Evolutionary conservation across 75 land plant species (phyloP), one percentile per base, ranked within the genome.

Genomic region (Picea sitchensis): DNA sequence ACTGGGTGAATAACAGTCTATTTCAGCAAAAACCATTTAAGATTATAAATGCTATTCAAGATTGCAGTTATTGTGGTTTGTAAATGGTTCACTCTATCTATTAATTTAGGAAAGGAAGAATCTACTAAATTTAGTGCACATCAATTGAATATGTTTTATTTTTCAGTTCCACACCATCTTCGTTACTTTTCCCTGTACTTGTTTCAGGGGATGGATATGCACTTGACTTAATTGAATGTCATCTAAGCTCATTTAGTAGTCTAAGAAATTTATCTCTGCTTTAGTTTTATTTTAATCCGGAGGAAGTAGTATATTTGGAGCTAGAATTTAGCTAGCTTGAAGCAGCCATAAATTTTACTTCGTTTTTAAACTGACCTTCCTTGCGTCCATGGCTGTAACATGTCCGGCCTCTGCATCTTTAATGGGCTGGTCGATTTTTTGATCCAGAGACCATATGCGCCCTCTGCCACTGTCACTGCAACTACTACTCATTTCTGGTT

Each of bases 351-450:
- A 60, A 15, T 18, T 60, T 60, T 18, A 60, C 18, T 17, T 60
- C 4, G 21, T 18, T 4, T 60, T 60, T 4, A 18, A 18, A 17
- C 18, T 20, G 62, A 60, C 62, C 62, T 60, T 60, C 62, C 21
- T 60, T 17, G 21, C 3, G 21, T 60, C 62, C 62, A 60, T 60
- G 62, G 62, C 62, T 60, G 18, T 60, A 2, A 60, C 62, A 60
- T 60, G 62, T 60, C 18, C 21, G 4, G 62, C 93, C 67, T 93
- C 96, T 31, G 77, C 92, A 41, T 92, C 96, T 17, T 60, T 60
- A 76, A 93, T 88, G 65, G 96, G 92, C 80, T 91, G 90, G 82
- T 93, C 96, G 78, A 93, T 81, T 65, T 78, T 85, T 82, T 89
- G 93, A 81, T 93, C 87, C 84, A 91, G 81, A 31, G 26, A 83